Percentiles rank a stretch among this genome's conserved stretches.
phyloP scores from a whole-genome alignment of 2,329 filamentous ascomycete species.

The Alternaria viburni region DNA sequence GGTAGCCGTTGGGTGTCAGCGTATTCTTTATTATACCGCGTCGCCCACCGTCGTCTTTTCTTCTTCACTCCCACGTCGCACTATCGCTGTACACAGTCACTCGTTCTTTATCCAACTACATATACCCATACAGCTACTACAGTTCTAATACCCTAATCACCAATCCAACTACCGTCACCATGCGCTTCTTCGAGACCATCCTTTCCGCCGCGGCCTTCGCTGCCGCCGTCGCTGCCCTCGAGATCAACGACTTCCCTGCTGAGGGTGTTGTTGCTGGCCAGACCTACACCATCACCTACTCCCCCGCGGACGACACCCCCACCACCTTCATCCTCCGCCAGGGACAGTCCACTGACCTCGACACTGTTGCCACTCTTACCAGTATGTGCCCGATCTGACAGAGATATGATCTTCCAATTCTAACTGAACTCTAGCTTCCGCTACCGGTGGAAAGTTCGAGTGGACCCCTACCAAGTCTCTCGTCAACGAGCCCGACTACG shows the following conservation, averaged over 20 bases:
- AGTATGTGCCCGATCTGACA: constrained; percentile 42
- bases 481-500: constrained; percentile 58
- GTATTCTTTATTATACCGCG: constrained; percentile 24
- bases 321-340: constrained; percentile 64
- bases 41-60: constrained; percentile 16
- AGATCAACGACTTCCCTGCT: constrained; percentile 59
- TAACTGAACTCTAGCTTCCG: constrained; percentile 43
- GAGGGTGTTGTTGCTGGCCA: constrained; percentile 57
- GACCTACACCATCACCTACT: constrained; percentile 57
- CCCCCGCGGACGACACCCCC: constrained; percentile 51
- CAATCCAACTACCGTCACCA: constrained; percentile 42
- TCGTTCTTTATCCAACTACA: constrained; percentile 32
- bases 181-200: constrained; percentile 60
- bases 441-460: constrained; percentile 55
- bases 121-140: constrained; percentile 19
- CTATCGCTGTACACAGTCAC: constrained; percentile 32
- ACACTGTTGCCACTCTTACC: constrained; percentile 58
- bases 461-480: constrained; percentile 59
- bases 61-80: constrained; percentile 27
- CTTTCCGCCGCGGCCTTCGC: constrained; percentile 51
- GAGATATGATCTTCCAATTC: not conserved
- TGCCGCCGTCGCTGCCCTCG: constrained; percentile 53
- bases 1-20: constrained; percentile 13
- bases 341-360: constrained; percentile 58
- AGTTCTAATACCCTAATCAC: constrained; percentile 25